Conservation (phyloP, 2,329 filamentous ascomycete species). For the Colletotrichum somersetense region DNA sequence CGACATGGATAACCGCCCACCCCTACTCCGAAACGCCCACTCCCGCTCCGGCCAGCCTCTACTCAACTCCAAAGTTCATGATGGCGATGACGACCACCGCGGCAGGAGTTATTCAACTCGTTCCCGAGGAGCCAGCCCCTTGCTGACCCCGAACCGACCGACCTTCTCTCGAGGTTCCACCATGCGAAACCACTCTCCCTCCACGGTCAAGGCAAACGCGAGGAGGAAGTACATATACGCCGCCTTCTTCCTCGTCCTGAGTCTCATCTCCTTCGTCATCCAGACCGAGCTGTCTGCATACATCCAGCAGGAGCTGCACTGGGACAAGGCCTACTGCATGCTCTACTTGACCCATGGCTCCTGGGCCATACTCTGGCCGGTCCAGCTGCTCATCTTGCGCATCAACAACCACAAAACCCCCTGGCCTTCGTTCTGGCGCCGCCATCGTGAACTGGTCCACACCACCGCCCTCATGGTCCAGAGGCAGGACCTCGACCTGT, state of each 20-base stretch:
- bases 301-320: slow-evolving; percentile 90
- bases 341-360: slow-evolving; percentile 97
- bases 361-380: slow-evolving; percentile 90
- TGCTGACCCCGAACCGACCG: slow-evolving; percentile 42
- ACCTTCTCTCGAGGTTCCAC: slow-evolving; percentile 68
- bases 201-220: slow-evolving; percentile 62
- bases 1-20: slow-evolving; percentile 59
- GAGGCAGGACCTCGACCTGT: slow-evolving; percentile 78
- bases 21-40: slow-evolving; percentile 60
- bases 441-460: slow-evolving; percentile 63
- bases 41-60: slow-evolving; percentile 60
- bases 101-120: slow-evolving; percentile 38
- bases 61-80: slow-evolving; percentile 52
- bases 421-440: slow-evolving; percentile 88
- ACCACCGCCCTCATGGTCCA: slow-evolving; percentile 84
- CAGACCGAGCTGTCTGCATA: slow-evolving; percentile 97
- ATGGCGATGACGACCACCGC: slow-evolving; percentile 46
- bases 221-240: slow-evolving; percentile 90
- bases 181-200: slow-evolving; percentile 78
- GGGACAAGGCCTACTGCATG: slow-evolving; percentile 99
- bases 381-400: slow-evolving; percentile 83
- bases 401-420: slow-evolving; percentile 82
- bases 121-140: slow-evolving; percentile 38
- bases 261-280: slow-evolving; percentile 87
- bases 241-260: slow-evolving; percentile 83